Conservation (phyloP, 805 yeast genomes). For the Ogataea trehaloabstinens region DNA sequence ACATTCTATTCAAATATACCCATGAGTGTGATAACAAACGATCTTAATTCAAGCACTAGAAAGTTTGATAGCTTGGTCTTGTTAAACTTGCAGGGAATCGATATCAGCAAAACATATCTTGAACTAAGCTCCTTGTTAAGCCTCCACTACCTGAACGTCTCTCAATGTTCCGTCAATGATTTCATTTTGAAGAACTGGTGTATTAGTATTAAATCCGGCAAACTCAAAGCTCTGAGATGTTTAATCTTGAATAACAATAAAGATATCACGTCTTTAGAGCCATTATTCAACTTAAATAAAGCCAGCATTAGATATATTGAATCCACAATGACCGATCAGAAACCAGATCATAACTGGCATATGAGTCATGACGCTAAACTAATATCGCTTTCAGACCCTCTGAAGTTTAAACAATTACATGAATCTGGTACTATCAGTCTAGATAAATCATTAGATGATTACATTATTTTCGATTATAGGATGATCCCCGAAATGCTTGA, state of each 20-base stretch:
- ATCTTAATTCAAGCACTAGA: slow-evolving; percentile 7
- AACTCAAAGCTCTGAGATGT: slow-evolving; percentile 18
- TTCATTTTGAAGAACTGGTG: slow-evolving; percentile 24
- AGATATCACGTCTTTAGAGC: slow-evolving; percentile 5
- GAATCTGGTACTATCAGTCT: slow-evolving; percentile 3
- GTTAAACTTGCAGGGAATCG: slow-evolving; percentile 17
- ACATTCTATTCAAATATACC: slow-evolving; percentile 30
- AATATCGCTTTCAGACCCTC: slow-evolving; percentile 11
- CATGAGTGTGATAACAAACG: slow-evolving; percentile 9
- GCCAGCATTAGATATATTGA: slow-evolving; percentile 16
- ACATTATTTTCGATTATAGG: slow-evolving; percentile 9
- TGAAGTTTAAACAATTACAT: slow-evolving; percentile 13
- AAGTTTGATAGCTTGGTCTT: slow-evolving; percentile 15
- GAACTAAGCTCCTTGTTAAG: slow-evolving; percentile 8
- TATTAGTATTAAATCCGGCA: slow-evolving; percentile 26
- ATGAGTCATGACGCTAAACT: background rate
- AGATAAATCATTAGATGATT: slow-evolving; percentile 2
- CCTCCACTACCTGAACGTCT: slow-evolving; percentile 22
- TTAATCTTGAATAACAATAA: slow-evolving; percentile 16
- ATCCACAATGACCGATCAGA: slow-evolving; percentile 4
- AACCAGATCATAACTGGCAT: slow-evolving; percentile 6
- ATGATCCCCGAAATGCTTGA: slow-evolving; percentile 3
- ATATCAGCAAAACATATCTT: slow-evolving; percentile 7
- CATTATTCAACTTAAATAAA: slow-evolving; percentile 3
- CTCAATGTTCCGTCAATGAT: slow-evolving; percentile 18